Conservation (phyloP, 306 rosid species). For the Crotalaria pallida region DNA sequence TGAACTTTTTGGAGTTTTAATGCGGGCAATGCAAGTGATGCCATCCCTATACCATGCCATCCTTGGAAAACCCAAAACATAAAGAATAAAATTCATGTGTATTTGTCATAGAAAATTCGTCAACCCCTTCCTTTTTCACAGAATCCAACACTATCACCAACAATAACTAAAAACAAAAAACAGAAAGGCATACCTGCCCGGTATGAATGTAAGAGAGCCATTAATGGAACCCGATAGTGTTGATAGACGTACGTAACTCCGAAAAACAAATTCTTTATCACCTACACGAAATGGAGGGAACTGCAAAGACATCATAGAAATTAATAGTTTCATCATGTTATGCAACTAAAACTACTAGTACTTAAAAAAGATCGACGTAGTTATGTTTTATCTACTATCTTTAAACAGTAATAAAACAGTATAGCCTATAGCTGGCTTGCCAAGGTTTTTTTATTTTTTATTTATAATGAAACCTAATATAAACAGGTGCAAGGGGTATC, state of each 20-base stretch:
- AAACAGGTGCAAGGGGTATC: too few species aligned
- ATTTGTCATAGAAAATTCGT: background rate
- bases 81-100: background rate
- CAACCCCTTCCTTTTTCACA: background rate
- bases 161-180: background rate
- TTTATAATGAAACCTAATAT: too few species aligned
- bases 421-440: too few species aligned
- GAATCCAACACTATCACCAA: background rate
- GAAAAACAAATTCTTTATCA: conserved; percentile 63
- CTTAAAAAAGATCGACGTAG: background rate
- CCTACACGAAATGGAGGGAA: conserved; percentile 67
- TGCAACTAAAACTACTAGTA: background rate
- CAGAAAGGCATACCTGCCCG: conserved; percentile 69
- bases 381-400: too few species aligned
- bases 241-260: conserved; percentile 53
- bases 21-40: background rate
- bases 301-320: conserved; percentile 40
- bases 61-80: background rate
- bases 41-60: background rate
- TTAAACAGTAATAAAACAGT: too few species aligned
- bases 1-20: background rate
- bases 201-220: conserved; percentile 85
- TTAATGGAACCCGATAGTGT: conserved; percentile 64
- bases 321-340: background rate
- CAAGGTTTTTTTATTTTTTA: too few species aligned